Evolutionary conservation across 2,329 filamentous ascomycete genomes (phyloP), one percentile per base, ranked within the genome.

Genomic region (Diaporthe destruens): DNA sequence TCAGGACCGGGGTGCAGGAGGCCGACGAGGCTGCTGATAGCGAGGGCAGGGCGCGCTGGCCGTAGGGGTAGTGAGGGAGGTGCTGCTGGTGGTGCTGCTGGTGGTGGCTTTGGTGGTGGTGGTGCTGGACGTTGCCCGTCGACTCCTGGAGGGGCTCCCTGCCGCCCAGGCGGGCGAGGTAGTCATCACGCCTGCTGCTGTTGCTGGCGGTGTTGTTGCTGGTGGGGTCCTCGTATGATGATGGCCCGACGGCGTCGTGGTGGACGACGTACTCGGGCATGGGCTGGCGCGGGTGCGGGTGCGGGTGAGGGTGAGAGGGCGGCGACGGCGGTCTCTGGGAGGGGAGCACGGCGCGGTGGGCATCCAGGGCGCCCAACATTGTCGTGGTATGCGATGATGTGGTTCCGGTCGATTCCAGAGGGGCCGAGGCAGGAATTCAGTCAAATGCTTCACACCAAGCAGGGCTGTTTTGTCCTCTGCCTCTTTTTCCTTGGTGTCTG

Each of bases 141-240:
- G 86, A 84, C 77, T 90, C 87, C 72, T 85, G 82, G 49, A 90
- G 83, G 39, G 88, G 87, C 73, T 85, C 81, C 73, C 85, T 78
- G 74, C 77, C 71, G 49, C 44, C 59, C 39, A 32, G 57, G 8
- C 51, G 44, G 25, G 53, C 29, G 29, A 25, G 49, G n/a, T 47
- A 54, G 36, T 59, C 59, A 51, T 51, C n/a, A 8, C 70, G 56
- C 23, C 69, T 63, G 25, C 36, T 59, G 23, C 7, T 9, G 44
- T 39, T 63, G 23, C 36, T 61, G 32, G 34, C 29, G 18, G 39
- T 25, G 53, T 47, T 51, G 14, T 44, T 71, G 54, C 25, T 54
- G 36, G 18, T 53, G 63, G 25, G 14, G n/a, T 55, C 59, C 34
- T 74, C 66, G 11, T 72, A 72, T 7, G 66, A 16, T 3, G 29